phyloP scores from a whole-genome alignment of 2,329 filamentous ascomycete species.

The Laburnicola sp. region DNA sequence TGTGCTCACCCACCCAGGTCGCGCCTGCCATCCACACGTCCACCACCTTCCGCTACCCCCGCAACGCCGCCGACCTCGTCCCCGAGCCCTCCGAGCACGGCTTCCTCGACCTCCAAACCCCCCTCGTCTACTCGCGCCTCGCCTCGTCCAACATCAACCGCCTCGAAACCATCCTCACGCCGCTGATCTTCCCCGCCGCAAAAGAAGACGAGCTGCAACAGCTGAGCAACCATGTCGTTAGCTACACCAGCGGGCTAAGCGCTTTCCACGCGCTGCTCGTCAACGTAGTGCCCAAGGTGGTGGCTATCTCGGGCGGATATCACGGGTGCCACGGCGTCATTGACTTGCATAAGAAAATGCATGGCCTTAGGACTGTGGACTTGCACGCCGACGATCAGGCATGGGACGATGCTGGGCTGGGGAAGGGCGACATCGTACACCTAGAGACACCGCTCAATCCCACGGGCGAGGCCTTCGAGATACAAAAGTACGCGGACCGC shows the following conservation, averaged over 20 bases:
- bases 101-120: slow-evolving; percentile 32
- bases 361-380: slow-evolving; percentile 70
- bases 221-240: slow-evolving; percentile 60
- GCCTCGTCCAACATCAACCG: slow-evolving; percentile 78
- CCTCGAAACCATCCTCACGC: slow-evolving; percentile 78
- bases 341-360: slow-evolving; percentile 71
- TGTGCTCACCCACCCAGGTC: slow-evolving; percentile 45
- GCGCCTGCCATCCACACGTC: slow-evolving; percentile 88
- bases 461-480: slow-evolving; percentile 75
- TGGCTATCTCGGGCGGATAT: slow-evolving; percentile 84
- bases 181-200: slow-evolving; percentile 64
- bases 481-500: slow-evolving; percentile 70
- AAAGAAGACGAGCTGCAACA: slow-evolving; percentile 18
- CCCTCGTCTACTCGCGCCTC: slow-evolving; percentile 75
- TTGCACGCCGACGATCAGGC: slow-evolving; percentile 58
- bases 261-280: slow-evolving; percentile 87
- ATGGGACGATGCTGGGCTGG: slow-evolving; percentile 66
- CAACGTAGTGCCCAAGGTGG: slow-evolving; percentile 77
- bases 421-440: slow-evolving; percentile 81
- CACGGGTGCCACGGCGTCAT: slow-evolving; percentile 93
- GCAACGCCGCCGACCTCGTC: slow-evolving; percentile 67
- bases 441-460: slow-evolving; percentile 95
- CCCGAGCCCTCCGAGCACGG: slow-evolving; percentile 48
- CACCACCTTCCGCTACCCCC: slow-evolving; percentile 83
- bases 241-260: slow-evolving; percentile 82